Conservation (phyloP, 257 asterid genomes). For the Ocimum tenuiflorum region DNA sequence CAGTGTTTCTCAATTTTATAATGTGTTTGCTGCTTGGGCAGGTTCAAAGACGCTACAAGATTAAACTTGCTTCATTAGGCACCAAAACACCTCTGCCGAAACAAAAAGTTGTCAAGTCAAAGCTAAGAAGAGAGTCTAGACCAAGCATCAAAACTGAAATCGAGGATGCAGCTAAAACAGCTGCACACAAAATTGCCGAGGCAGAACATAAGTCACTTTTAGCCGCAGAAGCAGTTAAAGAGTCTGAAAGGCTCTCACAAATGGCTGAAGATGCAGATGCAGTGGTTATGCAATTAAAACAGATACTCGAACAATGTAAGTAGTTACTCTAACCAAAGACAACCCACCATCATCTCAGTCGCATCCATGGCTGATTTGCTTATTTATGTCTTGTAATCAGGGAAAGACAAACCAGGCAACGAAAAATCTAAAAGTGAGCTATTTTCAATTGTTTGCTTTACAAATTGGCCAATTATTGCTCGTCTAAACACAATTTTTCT, state of each 20-base stretch:
- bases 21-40: slow-evolving; percentile 16
- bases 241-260: slow-evolving; percentile 35
- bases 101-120: slow-evolving; percentile 19
- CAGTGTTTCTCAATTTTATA: background rate
- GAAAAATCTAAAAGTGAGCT: background rate
- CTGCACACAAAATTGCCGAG: slow-evolving; percentile 40
- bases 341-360: background rate
- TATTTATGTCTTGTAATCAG: background rate
- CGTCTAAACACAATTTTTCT: background rate
- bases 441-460: background rate
- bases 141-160: slow-evolving; percentile 16
- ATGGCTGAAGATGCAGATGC: slow-evolving; percentile 46
- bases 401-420: slow-evolving; percentile 27
- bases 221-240: slow-evolving; percentile 44
- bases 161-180: slow-evolving; percentile 32
- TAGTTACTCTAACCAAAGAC: background rate
- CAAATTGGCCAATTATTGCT: background rate
- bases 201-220: slow-evolving; percentile 39
- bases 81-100: slow-evolving; percentile 25
- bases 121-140: slow-evolving; percentile 17
- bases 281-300: slow-evolving; percentile 19
- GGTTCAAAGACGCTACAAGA: slow-evolving; percentile 36
- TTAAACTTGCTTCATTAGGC: slow-evolving; percentile 26
- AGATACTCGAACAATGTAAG: slow-evolving; percentile 28
- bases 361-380: background rate